A percentile compares a stretch with the other conserved stretches of the same genome.
Conservation (phyloP, 306 rosid genomes). For the Begonia loranthoides region DNA sequence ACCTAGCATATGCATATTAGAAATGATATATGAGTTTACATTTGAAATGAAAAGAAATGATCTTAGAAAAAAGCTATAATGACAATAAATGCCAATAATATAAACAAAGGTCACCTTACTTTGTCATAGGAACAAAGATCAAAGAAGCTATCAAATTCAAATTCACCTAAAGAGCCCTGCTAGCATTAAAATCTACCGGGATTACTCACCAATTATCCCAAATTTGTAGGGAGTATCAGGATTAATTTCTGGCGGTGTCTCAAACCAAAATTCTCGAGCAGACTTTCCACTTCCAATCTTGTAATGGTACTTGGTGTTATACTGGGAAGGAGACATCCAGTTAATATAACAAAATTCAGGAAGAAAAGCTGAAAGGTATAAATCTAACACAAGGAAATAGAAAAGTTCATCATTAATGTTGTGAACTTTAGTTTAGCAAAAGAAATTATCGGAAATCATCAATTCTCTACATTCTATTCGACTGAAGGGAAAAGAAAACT, state of each 20-base stretch:
- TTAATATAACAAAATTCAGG: no score
- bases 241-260: conserved; percentile 59
- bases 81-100: background rate
- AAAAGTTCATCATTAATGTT: no score
- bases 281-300: conserved; percentile 73
- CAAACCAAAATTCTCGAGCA: conserved; percentile 77
- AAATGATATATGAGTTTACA: background rate
- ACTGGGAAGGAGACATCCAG: conserved; percentile 24
- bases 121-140: background rate
- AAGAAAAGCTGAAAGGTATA: no score
- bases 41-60: no score
- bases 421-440: no score
- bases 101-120: background rate
- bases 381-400: no score
- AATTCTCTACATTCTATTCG: conserved; percentile 9
- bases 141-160: background rate
- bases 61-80: no score
- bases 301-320: conserved; percentile 69
- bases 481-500: background rate
- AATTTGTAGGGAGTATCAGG: conserved; percentile 71
- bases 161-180: conserved; percentile 1
- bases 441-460: background rate
- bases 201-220: conserved; percentile 77
- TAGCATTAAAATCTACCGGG: background rate
- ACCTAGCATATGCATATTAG: conserved; percentile 35